A percentile compares a stretch with the other conserved stretches of the same genome.
Evolutionary conservation across 2,329 filamentous ascomycete genomes (phyloP).

Genomic region (Arthrinium phaeospermum): DNA sequence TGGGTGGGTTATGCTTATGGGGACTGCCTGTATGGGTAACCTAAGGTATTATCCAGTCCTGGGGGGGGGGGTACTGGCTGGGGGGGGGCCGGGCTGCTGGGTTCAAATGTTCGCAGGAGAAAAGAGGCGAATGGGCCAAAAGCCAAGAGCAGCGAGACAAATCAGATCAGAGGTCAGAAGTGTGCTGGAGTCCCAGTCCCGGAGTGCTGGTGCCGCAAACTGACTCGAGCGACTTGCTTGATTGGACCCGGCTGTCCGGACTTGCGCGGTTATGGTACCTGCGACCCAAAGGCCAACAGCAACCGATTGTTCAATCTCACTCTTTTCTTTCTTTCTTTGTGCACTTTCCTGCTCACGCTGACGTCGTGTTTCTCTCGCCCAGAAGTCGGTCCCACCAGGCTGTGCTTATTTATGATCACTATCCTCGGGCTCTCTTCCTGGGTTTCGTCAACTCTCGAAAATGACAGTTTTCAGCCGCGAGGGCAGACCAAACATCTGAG

Average conservation of each 20-base stretch:
- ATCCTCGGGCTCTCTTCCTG: neutral
- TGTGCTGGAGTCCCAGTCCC: conserved; percentile 12
- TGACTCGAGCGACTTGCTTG: conserved; percentile 20
- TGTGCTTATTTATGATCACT: neutral
- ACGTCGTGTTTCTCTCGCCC: neutral
- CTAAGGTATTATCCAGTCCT: conserved; percentile 1
- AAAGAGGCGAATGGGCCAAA: conserved; percentile 7
- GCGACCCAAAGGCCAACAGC: conserved; percentile 8
- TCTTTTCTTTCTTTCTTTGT: neutral
- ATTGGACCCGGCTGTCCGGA: conserved; percentile 17
- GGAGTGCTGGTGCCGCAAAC: conserved; percentile 18
- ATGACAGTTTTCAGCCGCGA: neutral
- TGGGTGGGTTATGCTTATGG: conserved; percentile 15
- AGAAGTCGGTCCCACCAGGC: neutral
- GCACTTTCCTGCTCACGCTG: neutral
- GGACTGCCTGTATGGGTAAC: conserved; percentile 9
- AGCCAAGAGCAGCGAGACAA: conserved; percentile 14
- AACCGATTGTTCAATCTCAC: neutral
- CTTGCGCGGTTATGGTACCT: conserved; percentile 18
- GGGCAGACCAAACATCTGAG: neutral
- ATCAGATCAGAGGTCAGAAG: conserved; percentile 10
- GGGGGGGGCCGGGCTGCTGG: conserved; percentile 13
- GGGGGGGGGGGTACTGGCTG: neutral
- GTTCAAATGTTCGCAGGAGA: conserved; percentile 3
- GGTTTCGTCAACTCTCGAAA: conserved; percentile 2